phyloP scores from a whole-genome alignment of 805 yeast species.

The Candida krabiensis region DNA sequence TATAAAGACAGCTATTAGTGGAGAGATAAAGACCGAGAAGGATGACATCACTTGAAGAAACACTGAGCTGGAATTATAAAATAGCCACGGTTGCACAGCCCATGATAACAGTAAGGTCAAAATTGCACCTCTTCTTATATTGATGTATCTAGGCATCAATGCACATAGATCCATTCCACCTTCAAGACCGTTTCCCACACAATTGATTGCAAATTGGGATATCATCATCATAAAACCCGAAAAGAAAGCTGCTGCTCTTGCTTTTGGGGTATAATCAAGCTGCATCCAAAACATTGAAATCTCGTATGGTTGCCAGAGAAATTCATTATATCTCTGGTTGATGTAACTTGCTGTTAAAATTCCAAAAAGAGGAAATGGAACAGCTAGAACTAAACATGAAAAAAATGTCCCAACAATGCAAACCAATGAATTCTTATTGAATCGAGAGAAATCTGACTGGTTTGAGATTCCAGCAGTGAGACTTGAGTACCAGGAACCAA shows the following conservation, averaged over 20 bases:
- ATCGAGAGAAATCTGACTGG: slow-evolving; percentile 37
- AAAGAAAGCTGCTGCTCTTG: slow-evolving; percentile 12
- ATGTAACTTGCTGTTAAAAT: slow-evolving; percentile 22
- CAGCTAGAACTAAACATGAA: slow-evolving; percentile 6
- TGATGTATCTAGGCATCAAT: slow-evolving; percentile 55
- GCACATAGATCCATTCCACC: no score
- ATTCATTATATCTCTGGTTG: slow-evolving; percentile 36
- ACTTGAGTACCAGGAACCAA: slow-evolving; percentile 36
- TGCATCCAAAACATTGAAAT: slow-evolving; percentile 35
- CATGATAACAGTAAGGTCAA: slow-evolving; percentile 31
- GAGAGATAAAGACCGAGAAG: slow-evolving; percentile 36
- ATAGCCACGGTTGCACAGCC: slow-evolving; percentile 40
- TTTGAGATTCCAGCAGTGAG: slow-evolving; percentile 26
- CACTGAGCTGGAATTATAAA: slow-evolving; percentile 35
- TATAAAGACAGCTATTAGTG: slow-evolving; percentile 37
- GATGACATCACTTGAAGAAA: slow-evolving; percentile 38
- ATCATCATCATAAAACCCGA: slow-evolving; percentile 49
- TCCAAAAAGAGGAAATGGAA: slow-evolving; percentile 29
- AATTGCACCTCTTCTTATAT: slow-evolving; percentile 54
- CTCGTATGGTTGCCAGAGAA: slow-evolving; percentile 42
- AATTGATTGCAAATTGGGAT: slow-evolving; percentile 57
- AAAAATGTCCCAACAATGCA: slow-evolving; percentile 15
- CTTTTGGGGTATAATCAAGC: slow-evolving; percentile 8
- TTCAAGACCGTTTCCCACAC: slow-evolving; percentile 29
- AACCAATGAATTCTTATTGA: slow-evolving; percentile 30